Base-by-base conservation (phyloP, 805 yeast genomes). In the Metschnikowia drakensbergensis region DNA sequence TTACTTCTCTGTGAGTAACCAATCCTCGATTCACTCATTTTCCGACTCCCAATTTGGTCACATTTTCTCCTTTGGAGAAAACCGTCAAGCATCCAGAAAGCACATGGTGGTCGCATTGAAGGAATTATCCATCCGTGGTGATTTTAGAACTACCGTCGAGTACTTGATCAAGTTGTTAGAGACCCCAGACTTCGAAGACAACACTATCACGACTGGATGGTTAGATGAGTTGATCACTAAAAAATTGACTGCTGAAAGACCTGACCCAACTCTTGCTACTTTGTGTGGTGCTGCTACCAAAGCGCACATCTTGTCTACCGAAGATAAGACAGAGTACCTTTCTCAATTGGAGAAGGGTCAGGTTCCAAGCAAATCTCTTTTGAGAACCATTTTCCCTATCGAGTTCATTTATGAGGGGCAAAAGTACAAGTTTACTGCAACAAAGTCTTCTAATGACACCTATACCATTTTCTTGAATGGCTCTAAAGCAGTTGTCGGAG, bases 11-110 rank as follows among this genome's bases (percentile, higher is more conserved):
- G 98, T 94, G 46, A 89, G 94, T 59, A 90, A 88, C 72, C 92
- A 88, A 67, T 96, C 98, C 53, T 91, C 96, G 46, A 95, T 94
- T 62, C 99, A 94, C 72, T 90, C 97, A 4, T 95, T 90, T 74
- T 86, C 96, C 29, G 99, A 94, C 70, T 92, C 99, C 48, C 99
- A 94, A 72, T 94, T 94, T 63, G 99, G 99, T 68, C 99, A 94
- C 69, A 94, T 94, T 54, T 94, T 94, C 68, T 97, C 99, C 31
- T 95, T 92, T 71, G 99, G 99, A 68, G 99, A 94, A 74, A 92
- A 91, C 66, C 86, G 99, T 74, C 95, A 88, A 69, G 96, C 96
- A 34, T 88, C 97, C 31, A 87, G 99, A 75, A 91, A 94, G 69
- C 97, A 95, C 64, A 94, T 94, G 99, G 97, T 94, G 54, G 98